A percentile compares a stretch with the other conserved stretches of the same genome.
phyloP scores from a whole-genome alignment of 768 basidiomycete genomes.

The Calocera viscosa region DNA sequence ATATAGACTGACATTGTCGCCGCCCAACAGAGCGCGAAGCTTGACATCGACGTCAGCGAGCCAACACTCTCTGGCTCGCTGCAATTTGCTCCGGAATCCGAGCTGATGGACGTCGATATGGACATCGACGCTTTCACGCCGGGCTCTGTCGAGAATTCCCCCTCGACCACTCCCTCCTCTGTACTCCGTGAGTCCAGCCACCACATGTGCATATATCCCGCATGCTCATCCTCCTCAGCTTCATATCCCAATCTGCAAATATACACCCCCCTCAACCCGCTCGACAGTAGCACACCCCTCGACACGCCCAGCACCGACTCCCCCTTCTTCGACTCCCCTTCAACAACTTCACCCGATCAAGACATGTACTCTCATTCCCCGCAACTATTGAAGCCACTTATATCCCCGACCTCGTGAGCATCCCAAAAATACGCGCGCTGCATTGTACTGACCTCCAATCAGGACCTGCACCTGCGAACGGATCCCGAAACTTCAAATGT shows the following conservation, averaged over 20 bases:
- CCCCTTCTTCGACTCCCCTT: neutral
- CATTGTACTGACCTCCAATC: neutral
- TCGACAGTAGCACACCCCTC: neutral
- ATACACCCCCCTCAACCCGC: neutral
- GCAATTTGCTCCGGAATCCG: neutral
- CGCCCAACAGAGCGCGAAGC: neutral
- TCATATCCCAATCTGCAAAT: neutral
- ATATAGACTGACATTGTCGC: neutral
- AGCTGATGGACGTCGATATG: neutral
- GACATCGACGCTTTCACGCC: neutral
- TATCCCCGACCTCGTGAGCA: neutral
- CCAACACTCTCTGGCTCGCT: neutral
- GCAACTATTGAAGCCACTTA: neutral
- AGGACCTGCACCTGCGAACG: constrained; percentile 1
- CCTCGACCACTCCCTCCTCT: neutral
- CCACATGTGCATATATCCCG: neutral
- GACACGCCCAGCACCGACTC: neutral
- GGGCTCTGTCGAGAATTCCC: neutral
- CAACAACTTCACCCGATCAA: neutral
- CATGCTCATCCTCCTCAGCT: neutral
- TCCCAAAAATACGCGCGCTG: neutral
- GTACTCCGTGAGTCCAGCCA: neutral
- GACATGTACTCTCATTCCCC: neutral
- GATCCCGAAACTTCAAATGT: neutral
- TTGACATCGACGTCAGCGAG: neutral